Base-by-base conservation (phyloP, 352 stramenopile genomes). In the Globisporangium abappressorium region DNA sequence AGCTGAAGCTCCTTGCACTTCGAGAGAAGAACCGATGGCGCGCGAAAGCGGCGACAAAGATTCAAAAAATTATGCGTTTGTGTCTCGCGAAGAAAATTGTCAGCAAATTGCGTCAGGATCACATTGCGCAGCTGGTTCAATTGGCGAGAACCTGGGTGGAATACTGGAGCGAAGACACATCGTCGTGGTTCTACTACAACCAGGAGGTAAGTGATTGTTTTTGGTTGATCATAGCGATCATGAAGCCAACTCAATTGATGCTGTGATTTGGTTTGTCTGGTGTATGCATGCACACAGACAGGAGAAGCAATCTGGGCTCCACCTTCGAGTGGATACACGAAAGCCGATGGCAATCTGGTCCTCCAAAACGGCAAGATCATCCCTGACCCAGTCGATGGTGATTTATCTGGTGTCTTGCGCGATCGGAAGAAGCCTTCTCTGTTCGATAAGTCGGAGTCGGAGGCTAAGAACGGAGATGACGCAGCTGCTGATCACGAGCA, bases 161-260 rank as follows among this genome's bases (percentile, higher is more conserved):
- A 68, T 91, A 89, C 69, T 95, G 85, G 87, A 90, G 75, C 64
- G 84, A 95, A 41, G 83, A 95, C 28, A 71, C 79, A 0, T 72
- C 75, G 7, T 77, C 82, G 49, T 95, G 82, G 84, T 91, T 92
- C 69, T 95, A 92, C 68, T 91, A 92, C 79, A 87, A 91, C 53
- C 76, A 84, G 51, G 66, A 82, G 62, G 81, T 87, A 61, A 22
- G 30, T 15, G 26, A 2, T 57, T 57, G 15, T 22, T 6, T 28
- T 62, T 14, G 8, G 20, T 22, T 61, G 20, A 20, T n/a, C 1
- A 26, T n/a, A 5, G 14, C 15, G 41, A 49, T 49, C 41, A 18
- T 49, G 38, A 1, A 46, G 12, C 38, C 38, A 46, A 20, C 38
- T 43, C 3, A 43, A 9, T 15, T 15, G 11, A 18, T 43, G 9